Evolutionary conservation across 139 green algal species (phyloP), one percentile per base, ranked within the genome.

Genomic region (Chara braunii): DNA sequence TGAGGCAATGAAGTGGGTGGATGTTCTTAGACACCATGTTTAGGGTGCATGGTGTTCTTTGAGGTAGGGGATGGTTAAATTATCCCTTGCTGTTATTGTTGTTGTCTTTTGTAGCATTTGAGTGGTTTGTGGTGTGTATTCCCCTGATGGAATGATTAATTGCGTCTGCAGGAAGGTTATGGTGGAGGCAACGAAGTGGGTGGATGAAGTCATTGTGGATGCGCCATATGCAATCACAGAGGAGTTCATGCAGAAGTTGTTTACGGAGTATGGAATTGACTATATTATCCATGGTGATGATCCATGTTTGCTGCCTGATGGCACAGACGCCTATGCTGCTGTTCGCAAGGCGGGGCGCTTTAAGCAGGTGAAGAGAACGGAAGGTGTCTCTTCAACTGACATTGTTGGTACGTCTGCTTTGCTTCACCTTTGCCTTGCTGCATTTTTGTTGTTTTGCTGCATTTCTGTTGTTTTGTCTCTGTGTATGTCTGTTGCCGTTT

Each of bases 271-370:
- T 54, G 59, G 74, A n/a, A 96, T 99, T 43, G 94, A 99, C 79
- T 95, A 95, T 79, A 90, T 99, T 65, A 84, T 99, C 18, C 94
- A 99, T 71, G 94, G 94, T 0, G 94, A 99, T 77, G 94, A 99
- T 78, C 94, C 94, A 51, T 99, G 94, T 82, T 57, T 97, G 36
- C 79, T 98, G 59, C 93, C 94, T 9, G 94, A 99, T 61, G 94
- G 94, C 61, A 92, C 88, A 2, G 94, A 99, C 70, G 94, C 92
- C 0, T 99, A 99, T 78, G 93, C 83, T 32, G 76, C 91, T 43
- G 89, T 88, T 37, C 96, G 96, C 79, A 80, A 85, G 61, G 78
- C 88, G 59, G 93, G 91, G 0, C 78, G 87, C 4, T 99, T 95
- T 81, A 90, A 59, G 43, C 33, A 75, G 80, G 91, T 99, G 58